These are phyloP conservation scores for Tetragonia tetragonoides DNA, from an alignment of 148 eudicot species.

Conservation along the genomic window DNA sequence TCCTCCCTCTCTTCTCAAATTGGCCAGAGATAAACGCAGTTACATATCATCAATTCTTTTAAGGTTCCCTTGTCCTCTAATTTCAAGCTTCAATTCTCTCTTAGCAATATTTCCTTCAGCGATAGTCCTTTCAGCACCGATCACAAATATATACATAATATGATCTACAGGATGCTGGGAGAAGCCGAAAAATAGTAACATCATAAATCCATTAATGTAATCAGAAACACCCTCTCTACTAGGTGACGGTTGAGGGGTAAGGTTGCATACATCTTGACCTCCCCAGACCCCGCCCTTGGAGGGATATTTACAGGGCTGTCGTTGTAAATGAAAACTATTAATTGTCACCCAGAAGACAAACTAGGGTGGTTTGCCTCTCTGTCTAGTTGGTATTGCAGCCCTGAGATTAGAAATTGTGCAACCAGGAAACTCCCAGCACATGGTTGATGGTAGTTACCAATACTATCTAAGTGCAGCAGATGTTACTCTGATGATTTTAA, in stretches of 20 bases:
- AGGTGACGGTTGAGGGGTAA: no score
- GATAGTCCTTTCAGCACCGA: background rate
- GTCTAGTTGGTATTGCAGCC: background rate
- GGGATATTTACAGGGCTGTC: no score
- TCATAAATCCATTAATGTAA: background rate
- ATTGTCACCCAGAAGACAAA: background rate
- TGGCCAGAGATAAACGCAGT: background rate
- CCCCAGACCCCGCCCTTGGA: no score
- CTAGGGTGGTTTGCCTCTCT: background rate
- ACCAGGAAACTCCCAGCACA: background rate
- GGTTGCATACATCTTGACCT: no score
- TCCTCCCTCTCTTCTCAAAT: no score
- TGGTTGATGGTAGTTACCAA: background rate
- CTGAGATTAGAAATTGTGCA: no score
- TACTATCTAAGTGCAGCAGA: no score
- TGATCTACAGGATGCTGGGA: background rate
- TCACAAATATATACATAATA: no score
- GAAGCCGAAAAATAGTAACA: background rate
- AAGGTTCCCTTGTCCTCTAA: background rate
- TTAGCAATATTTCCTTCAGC: background rate
- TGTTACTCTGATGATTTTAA: no score
- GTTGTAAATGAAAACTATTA: background rate
- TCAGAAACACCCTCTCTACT: no score
- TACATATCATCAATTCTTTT: background rate
- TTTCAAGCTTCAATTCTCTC: background rate